Conservation (phyloP, 176 grass and related monocot genomes). For the Cymbopogon citratus region DNA sequence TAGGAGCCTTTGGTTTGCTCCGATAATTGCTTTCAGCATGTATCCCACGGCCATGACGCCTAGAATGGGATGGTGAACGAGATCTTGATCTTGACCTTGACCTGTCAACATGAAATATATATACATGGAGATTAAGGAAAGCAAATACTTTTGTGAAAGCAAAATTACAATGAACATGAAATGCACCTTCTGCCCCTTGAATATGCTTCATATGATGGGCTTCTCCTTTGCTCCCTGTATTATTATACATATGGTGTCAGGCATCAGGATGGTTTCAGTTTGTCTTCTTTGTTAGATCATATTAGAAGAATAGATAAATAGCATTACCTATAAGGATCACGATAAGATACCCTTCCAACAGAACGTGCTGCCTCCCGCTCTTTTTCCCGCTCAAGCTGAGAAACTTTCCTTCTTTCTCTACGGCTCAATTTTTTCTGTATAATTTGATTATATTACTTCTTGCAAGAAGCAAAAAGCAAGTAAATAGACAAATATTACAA, state of each 20-base stretch:
- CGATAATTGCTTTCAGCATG: constrained; percentile 65
- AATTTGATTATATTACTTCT: constrained; percentile 35
- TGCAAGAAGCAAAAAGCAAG: background rate
- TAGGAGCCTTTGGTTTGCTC: constrained; percentile 71
- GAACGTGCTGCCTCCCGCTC: constrained; percentile 64
- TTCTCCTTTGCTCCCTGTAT: constrained; percentile 77
- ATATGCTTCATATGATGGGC: constrained; percentile 98
- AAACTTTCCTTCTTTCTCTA: constrained; percentile 95
- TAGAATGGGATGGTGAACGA: constrained; percentile 71
- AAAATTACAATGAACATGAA: background rate
- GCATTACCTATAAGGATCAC: constrained; percentile 83
- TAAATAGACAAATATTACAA: constrained; percentile 1
- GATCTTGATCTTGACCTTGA: constrained; percentile 76
- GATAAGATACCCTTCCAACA: constrained; percentile 67
- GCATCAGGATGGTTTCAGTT: background rate
- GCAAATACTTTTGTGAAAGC: background rate
- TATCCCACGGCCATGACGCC: constrained; percentile 47
- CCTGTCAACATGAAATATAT: constrained; percentile 32
- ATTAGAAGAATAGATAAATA: background rate
- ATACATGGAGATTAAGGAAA: constrained; percentile 17
- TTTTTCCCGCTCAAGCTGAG: constrained; percentile 89
- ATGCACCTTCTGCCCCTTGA: constrained; percentile 68
- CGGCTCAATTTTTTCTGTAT: constrained; percentile 90
- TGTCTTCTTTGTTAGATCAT: background rate
- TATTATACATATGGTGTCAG: constrained; percentile 16